These are phyloP conservation scores for Fusarium sororula DNA, from an alignment of 2,329 filamentous ascomycete species.

Conservation along the genomic window DNA sequence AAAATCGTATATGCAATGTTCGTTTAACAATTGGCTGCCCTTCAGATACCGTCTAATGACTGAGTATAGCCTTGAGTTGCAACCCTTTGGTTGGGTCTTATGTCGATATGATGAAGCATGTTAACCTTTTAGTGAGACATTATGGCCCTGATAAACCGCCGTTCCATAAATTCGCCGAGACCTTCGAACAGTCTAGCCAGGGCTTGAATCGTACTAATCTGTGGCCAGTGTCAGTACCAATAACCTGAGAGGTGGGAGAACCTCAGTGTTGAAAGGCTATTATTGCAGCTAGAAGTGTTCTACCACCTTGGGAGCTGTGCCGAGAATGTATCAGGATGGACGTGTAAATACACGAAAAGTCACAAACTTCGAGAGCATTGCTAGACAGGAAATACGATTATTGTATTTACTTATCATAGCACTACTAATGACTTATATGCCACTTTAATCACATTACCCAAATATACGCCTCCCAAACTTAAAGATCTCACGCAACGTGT, in stretches of 20 bases:
- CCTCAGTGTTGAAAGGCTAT: neutral
- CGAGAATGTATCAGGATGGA: neutral
- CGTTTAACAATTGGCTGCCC: neutral
- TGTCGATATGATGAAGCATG: neutral
- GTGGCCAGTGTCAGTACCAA: neutral
- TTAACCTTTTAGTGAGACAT: slow-evolving; percentile 5
- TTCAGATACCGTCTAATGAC: too few species aligned
- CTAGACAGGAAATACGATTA: neutral
- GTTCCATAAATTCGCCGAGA: slow-evolving; percentile 7
- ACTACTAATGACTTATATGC: neutral
- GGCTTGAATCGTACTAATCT: neutral
- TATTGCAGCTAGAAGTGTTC: neutral
- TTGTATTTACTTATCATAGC: neutral
- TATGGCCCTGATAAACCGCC: neutral
- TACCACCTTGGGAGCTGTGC: neutral
- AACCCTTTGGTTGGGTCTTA: neutral
- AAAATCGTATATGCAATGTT: neutral
- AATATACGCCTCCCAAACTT: neutral
- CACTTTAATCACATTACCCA: neutral
- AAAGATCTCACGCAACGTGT: slow-evolving; percentile 28
- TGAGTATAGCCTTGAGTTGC: neutral
- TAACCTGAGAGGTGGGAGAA: neutral
- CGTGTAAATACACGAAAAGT: neutral
- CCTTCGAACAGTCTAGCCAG: neutral
- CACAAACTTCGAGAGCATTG: neutral